Conservation (phyloP, 78 protist species). For the Planoprotostelium fungivorum region DNA sequence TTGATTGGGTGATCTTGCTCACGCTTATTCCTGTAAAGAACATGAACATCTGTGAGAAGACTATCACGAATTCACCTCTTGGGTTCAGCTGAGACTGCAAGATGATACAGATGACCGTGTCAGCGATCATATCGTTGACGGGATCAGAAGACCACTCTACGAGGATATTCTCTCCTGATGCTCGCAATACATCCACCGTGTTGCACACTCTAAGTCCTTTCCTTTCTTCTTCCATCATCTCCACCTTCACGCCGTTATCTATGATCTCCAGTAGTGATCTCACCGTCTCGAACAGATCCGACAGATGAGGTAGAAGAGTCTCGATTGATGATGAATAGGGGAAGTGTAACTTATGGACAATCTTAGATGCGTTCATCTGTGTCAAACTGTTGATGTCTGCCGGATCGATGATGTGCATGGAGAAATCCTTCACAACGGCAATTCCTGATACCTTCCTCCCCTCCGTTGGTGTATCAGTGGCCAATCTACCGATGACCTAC, state of each 20-base stretch:
- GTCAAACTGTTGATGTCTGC: slow-evolving; percentile 41
- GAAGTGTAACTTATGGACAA: neutral
- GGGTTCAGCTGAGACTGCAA: slow-evolving; percentile 29
- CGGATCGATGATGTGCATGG: slow-evolving; percentile 35
- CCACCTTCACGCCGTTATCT: neutral
- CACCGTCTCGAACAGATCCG: neutral
- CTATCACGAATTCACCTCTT: too few species aligned
- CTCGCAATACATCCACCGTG: slow-evolving; percentile 10
- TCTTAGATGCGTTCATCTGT: neutral
- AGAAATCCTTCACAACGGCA: slow-evolving; percentile 56
- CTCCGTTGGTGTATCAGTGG: slow-evolving; percentile 15
- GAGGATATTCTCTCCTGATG: slow-evolving; percentile 5
- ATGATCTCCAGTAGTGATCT: too few species aligned
- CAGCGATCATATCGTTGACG: slow-evolving; percentile 77
- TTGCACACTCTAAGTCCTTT: neutral
- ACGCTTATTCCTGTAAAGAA: too few species aligned
- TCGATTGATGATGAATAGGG: neutral
- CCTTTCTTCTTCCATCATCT: neutral
- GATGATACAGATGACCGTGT: slow-evolving; percentile 48
- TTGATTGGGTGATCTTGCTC: too few species aligned
- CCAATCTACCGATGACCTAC: slow-evolving; percentile 27
- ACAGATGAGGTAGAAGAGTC: neutral
- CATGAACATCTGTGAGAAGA: too few species aligned
- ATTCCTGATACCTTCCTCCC: slow-evolving; percentile 27
- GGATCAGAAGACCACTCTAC: slow-evolving; percentile 65